Evolutionary conservation across 805 yeast species (phyloP).

Genomic region (Vanderwaltozyma yarrowii): DNA sequence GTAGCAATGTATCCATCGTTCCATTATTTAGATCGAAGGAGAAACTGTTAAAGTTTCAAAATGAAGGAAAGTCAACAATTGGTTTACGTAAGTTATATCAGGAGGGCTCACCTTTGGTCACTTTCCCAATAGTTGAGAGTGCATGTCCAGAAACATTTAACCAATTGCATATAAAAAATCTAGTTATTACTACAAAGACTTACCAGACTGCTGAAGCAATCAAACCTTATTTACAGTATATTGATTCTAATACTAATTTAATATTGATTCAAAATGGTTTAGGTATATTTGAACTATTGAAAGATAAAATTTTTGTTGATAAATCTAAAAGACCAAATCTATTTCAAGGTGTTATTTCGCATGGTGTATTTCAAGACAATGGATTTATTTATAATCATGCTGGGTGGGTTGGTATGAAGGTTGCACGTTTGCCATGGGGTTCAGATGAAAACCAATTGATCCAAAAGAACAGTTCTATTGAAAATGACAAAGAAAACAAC

Average conservation of each 20-base stretch:
- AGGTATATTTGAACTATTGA: constrained; percentile 59
- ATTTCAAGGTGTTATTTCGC: constrained; percentile 69
- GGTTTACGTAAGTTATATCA: constrained; percentile 17
- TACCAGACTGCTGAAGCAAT: constrained; percentile 61
- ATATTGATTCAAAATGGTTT: constrained; percentile 81
- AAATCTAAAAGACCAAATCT: constrained; percentile 40
- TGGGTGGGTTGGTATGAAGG: constrained; percentile 52
- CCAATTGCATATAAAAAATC: constrained; percentile 32
- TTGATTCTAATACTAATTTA: constrained; percentile 46
- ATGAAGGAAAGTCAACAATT: constrained; percentile 12
- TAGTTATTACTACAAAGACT: constrained; percentile 73
- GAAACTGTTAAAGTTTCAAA: constrained; percentile 15
- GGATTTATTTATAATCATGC: constrained; percentile 44
- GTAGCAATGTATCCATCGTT: constrained; percentile 15
- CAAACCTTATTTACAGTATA: constrained; percentile 38
- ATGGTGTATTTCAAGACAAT: constrained; percentile 59
- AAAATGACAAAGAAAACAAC: constrained; percentile 11
- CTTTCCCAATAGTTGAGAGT: constrained; percentile 5
- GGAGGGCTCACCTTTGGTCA: constrained; percentile 7
- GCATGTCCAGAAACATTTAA: constrained; percentile 2
- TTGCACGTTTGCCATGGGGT: constrained; percentile 46
- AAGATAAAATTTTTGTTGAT: constrained; percentile 45
- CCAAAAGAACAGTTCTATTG: constrained; percentile 10
- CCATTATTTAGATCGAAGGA: constrained; percentile 24
- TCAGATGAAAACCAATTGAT: constrained; percentile 7